Evolutionary conservation across 352 stramenopile species (phyloP), one percentile per base, ranked within the genome.

Genomic region (Phytophthora aleatoria): DNA sequence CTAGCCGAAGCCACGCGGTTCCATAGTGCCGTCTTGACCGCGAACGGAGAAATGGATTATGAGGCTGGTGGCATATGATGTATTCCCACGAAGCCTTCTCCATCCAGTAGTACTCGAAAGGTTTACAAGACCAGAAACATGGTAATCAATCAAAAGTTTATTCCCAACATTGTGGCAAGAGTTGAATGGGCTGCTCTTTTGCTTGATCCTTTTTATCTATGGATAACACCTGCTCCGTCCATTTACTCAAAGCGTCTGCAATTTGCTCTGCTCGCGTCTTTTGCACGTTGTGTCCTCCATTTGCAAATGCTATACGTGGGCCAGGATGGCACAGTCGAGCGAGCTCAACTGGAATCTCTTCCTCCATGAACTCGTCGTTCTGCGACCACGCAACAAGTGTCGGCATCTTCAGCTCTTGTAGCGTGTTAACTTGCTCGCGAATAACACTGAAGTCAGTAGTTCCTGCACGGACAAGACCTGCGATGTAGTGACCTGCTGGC

Each of bases 271-370:
- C 73, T 28, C 75, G 65, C 27, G 78, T 86, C 71, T 89, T 89
- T 48, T 89, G 80, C 36, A 87, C 71, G 52, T 89, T 89, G 67
- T 87, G 80, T 1, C 76, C 80, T 4, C 77, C 78, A 6, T 53
- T 64, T 27, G 41, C 38, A 52, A 85, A 87, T 11, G 57, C 71
- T 16, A 87, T 52, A 12, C 74, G 71, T 3, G 74, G 71, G 10
- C 75, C 73, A 50, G 56, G 38, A 51, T 75, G 60, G 15, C 77
- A 79, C 1, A 71, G 7, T 35, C 28, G 10, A 4, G 61, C 67
- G 0, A 89, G 64, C 43, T 89, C 73, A 35, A 47, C 27, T 0
- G 72, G 68, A 28, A 86, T 71, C 26, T 71, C 72, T 13, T 64
- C 31, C 57, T 87, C 72, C 59, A 89, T 81, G 53, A 80, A 76